Base-by-base conservation (phyloP, 2,329 filamentous ascomycete species). In the Fusarium odoratissimum region DNA sequence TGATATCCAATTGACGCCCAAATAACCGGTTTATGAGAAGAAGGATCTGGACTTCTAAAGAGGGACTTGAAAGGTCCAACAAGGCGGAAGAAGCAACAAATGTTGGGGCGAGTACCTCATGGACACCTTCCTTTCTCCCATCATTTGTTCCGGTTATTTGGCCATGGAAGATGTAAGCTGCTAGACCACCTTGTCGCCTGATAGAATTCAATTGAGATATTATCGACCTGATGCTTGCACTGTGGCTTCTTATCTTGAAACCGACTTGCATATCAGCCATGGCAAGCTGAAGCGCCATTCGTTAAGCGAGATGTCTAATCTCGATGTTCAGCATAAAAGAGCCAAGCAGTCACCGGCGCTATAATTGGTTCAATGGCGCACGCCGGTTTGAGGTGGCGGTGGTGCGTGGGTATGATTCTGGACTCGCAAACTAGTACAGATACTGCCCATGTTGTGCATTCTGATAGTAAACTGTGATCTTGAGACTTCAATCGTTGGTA, bases 261-360 rank as follows among this genome's bases (percentile, higher is more conserved):
- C 44, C 46, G 45, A 25, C 37, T 55, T 59, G 70, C 44, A 46
- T 57, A 51, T 19, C 17, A 11, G 37, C 49, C 48, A 52, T 25
- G n/a, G 40, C 49, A 56, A 59, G 46, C 38, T 40, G 21, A 40
- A 31, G 40, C 52, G 38, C 42, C 42, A 40, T 55, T 38, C 40
- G 21, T n/a, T 71, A 64, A 71, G 62, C 62, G 63, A 60, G n/a
- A 56, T 60, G 67, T 46, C 42, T 64, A 64, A 71, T 68, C 31
- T 60, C 49, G 42, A 62, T 52, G 51, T 35, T 57, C 16, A 33
- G 38, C 31, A 40, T 58, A 52, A 48, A 58, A 25, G 40, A 52
- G n/a, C 66, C 66, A 69, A 51, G 40, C 59, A 48, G 23, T 17
- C 44, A 51, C 16, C 38, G 52, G 49, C 35, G 40, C 31, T 44